phyloP scores from a whole-genome alignment of 371 early-diverging fungal genomes.

The Circinella minor region DNA sequence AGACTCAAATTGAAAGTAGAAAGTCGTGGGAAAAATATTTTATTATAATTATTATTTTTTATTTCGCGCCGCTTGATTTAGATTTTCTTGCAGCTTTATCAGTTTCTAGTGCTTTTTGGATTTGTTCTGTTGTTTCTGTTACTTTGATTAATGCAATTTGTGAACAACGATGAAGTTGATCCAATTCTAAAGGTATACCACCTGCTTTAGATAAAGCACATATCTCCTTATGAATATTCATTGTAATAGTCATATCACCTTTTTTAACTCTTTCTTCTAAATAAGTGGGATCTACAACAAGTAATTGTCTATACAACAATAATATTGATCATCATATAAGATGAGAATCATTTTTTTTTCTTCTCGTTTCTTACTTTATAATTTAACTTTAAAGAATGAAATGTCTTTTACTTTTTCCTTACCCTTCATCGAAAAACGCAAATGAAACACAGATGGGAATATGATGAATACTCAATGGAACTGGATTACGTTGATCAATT shows the following conservation, averaged over 20 bases:
- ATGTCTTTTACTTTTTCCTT: conserved; percentile 29
- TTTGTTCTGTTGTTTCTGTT: conserved; percentile 71
- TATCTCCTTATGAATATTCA: conserved; percentile 91
- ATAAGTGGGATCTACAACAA: conserved; percentile 85
- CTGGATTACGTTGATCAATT: conserved; percentile 84
- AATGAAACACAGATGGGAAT: conserved; percentile 93
- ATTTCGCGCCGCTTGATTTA: conserved; percentile 1
- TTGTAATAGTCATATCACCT: conserved; percentile 85
- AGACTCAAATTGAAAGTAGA: neutral
- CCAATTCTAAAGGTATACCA: conserved; percentile 75
- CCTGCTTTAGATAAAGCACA: conserved; percentile 92
- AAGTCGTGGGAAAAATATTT: conserved; percentile 2
- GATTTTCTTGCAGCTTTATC: conserved; percentile 43
- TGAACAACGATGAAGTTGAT: conserved; percentile 76
- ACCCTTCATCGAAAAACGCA: conserved; percentile 88
- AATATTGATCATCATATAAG: neutral
- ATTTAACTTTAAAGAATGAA: too few relatives aligned
- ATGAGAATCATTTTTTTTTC: too few relatives aligned
- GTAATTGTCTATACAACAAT: conserved; percentile 55
- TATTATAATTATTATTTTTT: neutral
- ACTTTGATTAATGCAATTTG: conserved; percentile 79
- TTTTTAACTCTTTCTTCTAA: conserved; percentile 85
- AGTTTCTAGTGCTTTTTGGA: conserved; percentile 66
- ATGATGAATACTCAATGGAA: conserved; percentile 93
- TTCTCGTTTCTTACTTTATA: neutral